phyloP scores from a whole-genome alignment of 805 yeast genomes.

The Zygosaccharomyces bailii region DNA sequence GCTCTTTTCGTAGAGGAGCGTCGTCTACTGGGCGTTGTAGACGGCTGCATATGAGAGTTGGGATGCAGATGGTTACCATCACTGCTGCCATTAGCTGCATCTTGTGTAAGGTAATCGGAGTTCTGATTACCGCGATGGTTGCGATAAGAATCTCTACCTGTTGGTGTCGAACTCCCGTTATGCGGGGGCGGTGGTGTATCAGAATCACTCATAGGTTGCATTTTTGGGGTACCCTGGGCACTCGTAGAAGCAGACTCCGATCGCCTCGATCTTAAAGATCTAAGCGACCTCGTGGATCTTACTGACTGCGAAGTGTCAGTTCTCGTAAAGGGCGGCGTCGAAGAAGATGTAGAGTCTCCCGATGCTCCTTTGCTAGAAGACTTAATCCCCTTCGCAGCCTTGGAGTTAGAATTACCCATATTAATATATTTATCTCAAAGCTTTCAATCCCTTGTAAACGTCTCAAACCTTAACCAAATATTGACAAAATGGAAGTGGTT shows the following conservation, averaged over 20 bases:
- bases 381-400: conserved; percentile 29
- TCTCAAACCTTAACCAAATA: not conserved
- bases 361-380: conserved; percentile 10
- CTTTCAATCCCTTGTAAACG: not conserved
- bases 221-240: conserved; percentile 13
- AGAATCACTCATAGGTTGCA: conserved; percentile 6
- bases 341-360: conserved; percentile 9
- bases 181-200: conserved; percentile 4
- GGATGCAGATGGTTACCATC: conserved; percentile 11
- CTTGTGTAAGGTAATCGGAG: conserved; percentile 2
- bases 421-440: not conserved
- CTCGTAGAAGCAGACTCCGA: conserved; percentile 31
- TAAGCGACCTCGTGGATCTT: conserved; percentile 45
- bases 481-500: not conserved
- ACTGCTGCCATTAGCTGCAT: conserved; percentile 2
- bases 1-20: conserved; percentile 28
- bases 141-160: conserved; percentile 4
- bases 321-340: conserved; percentile 45
- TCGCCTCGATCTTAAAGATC: conserved; percentile 39
- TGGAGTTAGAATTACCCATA: conserved; percentile 55
- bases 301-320: conserved; percentile 53
- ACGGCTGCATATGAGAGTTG: conserved; percentile 12
- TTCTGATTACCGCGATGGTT: conserved; percentile 5
- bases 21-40: conserved; percentile 15
- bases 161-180: conserved; percentile 3